phyloP scores from a whole-genome alignment of 1,139 yeast species.

The Pichia terricola region DNA sequence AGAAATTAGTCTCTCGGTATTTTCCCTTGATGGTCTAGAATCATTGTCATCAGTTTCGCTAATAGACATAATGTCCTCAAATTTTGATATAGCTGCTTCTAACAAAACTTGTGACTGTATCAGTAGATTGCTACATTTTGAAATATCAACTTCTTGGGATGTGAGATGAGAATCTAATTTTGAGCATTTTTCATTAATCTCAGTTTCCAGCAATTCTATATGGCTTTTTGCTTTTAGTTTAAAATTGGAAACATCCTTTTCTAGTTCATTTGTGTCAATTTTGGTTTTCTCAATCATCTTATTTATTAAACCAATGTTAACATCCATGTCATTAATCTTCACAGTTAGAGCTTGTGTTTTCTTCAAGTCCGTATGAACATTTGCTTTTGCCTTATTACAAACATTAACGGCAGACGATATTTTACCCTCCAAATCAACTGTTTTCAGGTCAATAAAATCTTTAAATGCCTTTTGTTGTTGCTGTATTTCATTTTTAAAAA shows the following conservation, averaged over 20 bases:
- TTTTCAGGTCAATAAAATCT: slow-evolving; percentile 5
- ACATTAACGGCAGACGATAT: slow-evolving; percentile 1
- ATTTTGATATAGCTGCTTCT: slow-evolving; percentile 20
- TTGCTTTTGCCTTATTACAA: slow-evolving; percentile 3
- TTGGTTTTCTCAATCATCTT: not conserved
- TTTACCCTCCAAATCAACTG: slow-evolving; percentile 7
- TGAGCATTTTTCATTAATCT: not conserved
- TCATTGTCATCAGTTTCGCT: not conserved
- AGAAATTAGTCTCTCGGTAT: slow-evolving; percentile 9
- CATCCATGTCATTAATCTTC: not conserved
- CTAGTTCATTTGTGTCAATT: not conserved
- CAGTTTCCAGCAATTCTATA: not conserved
- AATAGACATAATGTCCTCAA: slow-evolving; percentile 12
- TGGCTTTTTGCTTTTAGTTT: not conserved
- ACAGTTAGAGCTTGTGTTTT: slow-evolving; percentile 2
- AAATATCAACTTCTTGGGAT: slow-evolving; percentile 15
- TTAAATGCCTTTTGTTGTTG: slow-evolving; percentile 5
- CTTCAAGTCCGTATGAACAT: slow-evolving; percentile 7
- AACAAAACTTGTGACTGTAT: slow-evolving; percentile 19
- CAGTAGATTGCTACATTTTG: slow-evolving; percentile 19
- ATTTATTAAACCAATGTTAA: not conserved
- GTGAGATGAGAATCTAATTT: too few relatives aligned
- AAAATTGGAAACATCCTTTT: not conserved
- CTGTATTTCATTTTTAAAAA: slow-evolving; percentile 6
- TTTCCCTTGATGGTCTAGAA: not conserved